These are phyloP conservation scores for Diaporthe sp. DNA, from an alignment of 2,329 filamentous ascomycete genomes.

Conservation along the genomic window DNA sequence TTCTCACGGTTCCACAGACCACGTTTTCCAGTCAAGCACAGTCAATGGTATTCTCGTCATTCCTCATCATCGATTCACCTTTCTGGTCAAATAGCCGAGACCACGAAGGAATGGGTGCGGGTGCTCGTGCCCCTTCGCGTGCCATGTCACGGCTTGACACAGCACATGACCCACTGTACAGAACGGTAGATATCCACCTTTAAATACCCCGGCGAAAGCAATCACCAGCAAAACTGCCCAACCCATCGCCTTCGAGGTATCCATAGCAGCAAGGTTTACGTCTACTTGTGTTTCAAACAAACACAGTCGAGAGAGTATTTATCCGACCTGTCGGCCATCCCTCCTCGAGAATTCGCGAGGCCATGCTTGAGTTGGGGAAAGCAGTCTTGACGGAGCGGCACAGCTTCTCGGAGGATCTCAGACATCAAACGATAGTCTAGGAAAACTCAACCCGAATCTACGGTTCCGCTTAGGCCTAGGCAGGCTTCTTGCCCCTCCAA, in stretches of 20 bases:
- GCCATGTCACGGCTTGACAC: constrained; percentile 15
- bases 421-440: constrained; percentile 26
- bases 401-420: constrained; percentile 19
- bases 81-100: constrained; percentile 32
- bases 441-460: constrained; percentile 21
- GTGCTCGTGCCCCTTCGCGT: constrained; percentile 24
- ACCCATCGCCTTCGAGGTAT: not conserved
- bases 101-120: constrained; percentile 19
- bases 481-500: not conserved
- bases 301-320: not conserved
- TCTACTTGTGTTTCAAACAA: constrained; percentile 17
- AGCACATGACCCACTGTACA: not conserved
- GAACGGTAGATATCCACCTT: constrained; percentile 14
- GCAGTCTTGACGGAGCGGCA: not conserved
- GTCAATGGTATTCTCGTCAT: not conserved
- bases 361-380: not conserved
- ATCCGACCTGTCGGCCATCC: not conserved
- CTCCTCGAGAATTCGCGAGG: not conserved
- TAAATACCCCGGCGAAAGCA: not conserved
- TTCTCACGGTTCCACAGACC: constrained; percentile 15
- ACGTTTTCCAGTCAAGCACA: constrained; percentile 24
- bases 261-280: constrained; percentile 4
- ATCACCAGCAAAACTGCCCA: constrained; percentile 21
- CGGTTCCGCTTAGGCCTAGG: constrained; percentile 12
- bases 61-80: constrained; percentile 2